phyloP scores from a whole-genome alignment of 1,139 yeast species.

The Hyphopichia wangnamkhiaoensis region DNA sequence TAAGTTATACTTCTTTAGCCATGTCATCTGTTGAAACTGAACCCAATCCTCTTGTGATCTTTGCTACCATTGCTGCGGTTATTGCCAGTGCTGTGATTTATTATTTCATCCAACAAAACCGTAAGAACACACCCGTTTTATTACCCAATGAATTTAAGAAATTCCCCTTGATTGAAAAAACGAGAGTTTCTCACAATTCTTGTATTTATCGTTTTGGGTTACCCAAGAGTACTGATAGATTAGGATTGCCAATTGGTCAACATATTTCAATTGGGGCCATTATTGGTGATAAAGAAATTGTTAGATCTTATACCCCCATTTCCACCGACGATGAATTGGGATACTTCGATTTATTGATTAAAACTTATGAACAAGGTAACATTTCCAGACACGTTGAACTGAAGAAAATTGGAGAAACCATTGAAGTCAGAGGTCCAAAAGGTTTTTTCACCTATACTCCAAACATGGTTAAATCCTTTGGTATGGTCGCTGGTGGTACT shows the following conservation, averaged over 20 bases:
- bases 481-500: slow-evolving; percentile 93
- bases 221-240: slow-evolving; percentile 69
- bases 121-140: slow-evolving; percentile 54
- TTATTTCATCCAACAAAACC: slow-evolving; percentile 36
- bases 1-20: neutral
- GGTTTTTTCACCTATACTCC: slow-evolving; percentile 86
- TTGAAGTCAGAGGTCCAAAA: slow-evolving; percentile 79
- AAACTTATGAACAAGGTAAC: slow-evolving; percentile 91
- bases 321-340: slow-evolving; percentile 85
- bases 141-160: slow-evolving; percentile 69
- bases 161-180: slow-evolving; percentile 82
- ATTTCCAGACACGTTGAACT: slow-evolving; percentile 76
- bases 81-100: slow-evolving; percentile 39
- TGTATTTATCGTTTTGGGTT: slow-evolving; percentile 84
- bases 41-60: slow-evolving; percentile 38
- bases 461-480: slow-evolving; percentile 77
- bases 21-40: slow-evolving; percentile 29
- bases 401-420: slow-evolving; percentile 51
- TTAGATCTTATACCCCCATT: slow-evolving; percentile 93
- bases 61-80: slow-evolving; percentile 47
- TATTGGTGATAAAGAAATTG: slow-evolving; percentile 70
- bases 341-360: slow-evolving; percentile 84
- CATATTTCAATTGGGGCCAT: slow-evolving; percentile 79
- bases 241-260: slow-evolving; percentile 95
- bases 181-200: slow-evolving; percentile 76